Base-by-base conservation (phyloP, 1,139 yeast species). In the Trichomonascaceae sp. region DNA sequence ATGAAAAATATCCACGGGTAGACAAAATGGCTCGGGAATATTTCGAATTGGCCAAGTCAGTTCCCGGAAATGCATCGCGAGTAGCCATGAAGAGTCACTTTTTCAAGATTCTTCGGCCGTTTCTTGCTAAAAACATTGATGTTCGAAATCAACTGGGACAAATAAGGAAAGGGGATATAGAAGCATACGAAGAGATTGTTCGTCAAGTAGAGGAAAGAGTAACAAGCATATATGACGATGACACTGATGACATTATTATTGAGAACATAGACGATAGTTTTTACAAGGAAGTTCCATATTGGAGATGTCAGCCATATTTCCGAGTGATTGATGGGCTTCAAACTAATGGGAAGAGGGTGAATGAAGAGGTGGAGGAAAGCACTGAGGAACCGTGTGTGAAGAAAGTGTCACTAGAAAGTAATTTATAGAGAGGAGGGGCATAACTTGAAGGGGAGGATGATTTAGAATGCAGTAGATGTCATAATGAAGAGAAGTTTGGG, bases 241-340 rank as follows among this genome's bases (percentile, higher is more conserved):
- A 56, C 12, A 68, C 67, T 20, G 70, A 74, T 10, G 78, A 78
- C 17, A 70, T 68, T 1, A 76, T 85, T 0, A 72, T 70, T 0
- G 75, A 73, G 15, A 89, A 91, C 0, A 55, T 22, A 7, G 79
- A 75, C 22, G 96, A 96, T 52, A 96, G 95, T 1, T 63, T 77
- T 18, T 93, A 93, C 68, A 83, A 83, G 67, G 79, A 77, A 6
- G 81, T 93, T n/a, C 99, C 99, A 2, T 91, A 86, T 69, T 93
- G 99, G 98, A 78, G 99, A 62, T 84, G 96, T 60, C 99, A 93
- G 70, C 99, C 99, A 1, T 87, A 88, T 67, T 90, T 95, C 74
- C 78, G 99, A 60, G 62, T 60, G 6, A 59, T 57, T 4, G 58
- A 57, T 45, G 60, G 65, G 13, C 58, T 61, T 3, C 55, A 57